Evolutionary conservation across 2,329 filamentous ascomycete genomes (phyloP).

Genomic region (Claviceps purpurea): DNA sequence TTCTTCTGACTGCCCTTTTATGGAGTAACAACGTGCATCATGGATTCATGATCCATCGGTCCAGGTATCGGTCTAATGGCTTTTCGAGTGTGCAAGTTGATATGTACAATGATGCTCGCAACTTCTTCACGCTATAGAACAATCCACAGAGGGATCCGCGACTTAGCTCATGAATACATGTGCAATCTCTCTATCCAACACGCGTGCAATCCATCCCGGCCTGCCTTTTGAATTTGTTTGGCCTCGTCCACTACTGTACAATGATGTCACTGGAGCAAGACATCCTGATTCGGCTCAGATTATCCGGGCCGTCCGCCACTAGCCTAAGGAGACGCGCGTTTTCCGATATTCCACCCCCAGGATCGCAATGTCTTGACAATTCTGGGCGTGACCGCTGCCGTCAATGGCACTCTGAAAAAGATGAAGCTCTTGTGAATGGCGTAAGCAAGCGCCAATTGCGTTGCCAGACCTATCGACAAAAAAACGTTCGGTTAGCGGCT

Average conservation of each 20-base stretch:
- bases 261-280: background rate
- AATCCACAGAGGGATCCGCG: no score
- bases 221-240: background rate
- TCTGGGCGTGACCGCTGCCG: slow-evolving; percentile 81
- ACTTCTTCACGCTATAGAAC: no score
- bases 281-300: no score
- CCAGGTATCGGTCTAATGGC: no score
- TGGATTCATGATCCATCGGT: no score
- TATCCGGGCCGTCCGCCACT: background rate
- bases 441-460: slow-evolving; percentile 84
- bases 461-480: slow-evolving; percentile 43
- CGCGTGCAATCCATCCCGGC: background rate
- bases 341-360: slow-evolving; percentile 95
- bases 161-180: background rate
- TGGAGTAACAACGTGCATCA: no score
- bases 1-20: no score
- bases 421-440: slow-evolving; percentile 98
- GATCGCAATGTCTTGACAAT: slow-evolving; percentile 77
- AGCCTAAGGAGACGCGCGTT: slow-evolving; percentile 29
- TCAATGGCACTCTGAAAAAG: slow-evolving; percentile 85
- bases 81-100: no score
- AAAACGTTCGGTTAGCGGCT: slow-evolving; percentile 10
- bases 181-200: background rate
- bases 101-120: no score
- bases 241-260: background rate